A percentile compares a stretch with the other conserved stretches of the same genome.
Evolutionary conservation across 148 eudicot genomes (phyloP).

Genomic region (Chenopodium quinoa): DNA sequence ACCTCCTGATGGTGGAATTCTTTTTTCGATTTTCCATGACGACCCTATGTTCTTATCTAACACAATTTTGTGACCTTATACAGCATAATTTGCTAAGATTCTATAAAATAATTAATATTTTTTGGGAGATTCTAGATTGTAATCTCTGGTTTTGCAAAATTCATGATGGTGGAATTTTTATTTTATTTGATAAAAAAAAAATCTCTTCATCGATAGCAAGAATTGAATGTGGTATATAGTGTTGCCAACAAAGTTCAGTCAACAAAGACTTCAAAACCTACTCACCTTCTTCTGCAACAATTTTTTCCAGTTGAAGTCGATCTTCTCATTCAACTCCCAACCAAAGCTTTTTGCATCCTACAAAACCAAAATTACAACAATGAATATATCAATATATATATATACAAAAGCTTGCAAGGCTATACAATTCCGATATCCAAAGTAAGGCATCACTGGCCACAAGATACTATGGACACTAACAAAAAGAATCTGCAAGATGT

Average conservation of each 20-base stretch:
- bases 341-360: slow-evolving; percentile 92
- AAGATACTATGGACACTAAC: not conserved
- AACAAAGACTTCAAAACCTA: slow-evolving; percentile 8
- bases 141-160: no score
- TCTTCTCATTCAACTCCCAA: slow-evolving; percentile 83
- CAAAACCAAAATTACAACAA: slow-evolving; percentile 24
- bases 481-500: not conserved
- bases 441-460: not conserved
- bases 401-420: not conserved
- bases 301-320: slow-evolving; percentile 91
- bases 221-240: no score
- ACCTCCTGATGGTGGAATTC: no score
- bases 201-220: no score
- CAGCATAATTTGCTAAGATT: no score
- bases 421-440: not conserved
- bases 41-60: no score
- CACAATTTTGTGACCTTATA: no score
- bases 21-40: no score
- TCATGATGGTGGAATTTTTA: no score
- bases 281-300: slow-evolving; percentile 92
- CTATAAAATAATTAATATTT: no score
- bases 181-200: no score
- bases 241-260: not conserved
- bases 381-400: not conserved
- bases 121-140: no score